These are phyloP conservation scores for Cicer cuneatum DNA, from an alignment of 306 rosid genomes.

Conservation along the genomic window DNA sequence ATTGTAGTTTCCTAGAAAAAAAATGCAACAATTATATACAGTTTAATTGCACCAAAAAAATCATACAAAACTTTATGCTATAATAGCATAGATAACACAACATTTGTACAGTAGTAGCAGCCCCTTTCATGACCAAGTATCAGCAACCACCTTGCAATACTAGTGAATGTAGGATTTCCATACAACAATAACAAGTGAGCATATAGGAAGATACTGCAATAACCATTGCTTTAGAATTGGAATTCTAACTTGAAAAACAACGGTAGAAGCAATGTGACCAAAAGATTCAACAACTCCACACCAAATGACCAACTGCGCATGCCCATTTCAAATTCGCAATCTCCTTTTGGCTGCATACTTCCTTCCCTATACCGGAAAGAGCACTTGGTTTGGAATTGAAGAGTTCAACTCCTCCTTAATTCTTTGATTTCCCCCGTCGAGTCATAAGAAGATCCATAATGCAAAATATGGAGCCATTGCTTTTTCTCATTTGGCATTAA, in stretches of 20 bases:
- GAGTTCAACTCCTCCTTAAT: slow-evolving; percentile 17
- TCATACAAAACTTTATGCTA: not conserved
- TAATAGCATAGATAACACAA: slow-evolving; percentile 26
- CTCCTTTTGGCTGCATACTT: slow-evolving; percentile 31
- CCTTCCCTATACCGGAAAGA: slow-evolving; percentile 1
- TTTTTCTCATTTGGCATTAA: slow-evolving; percentile 30
- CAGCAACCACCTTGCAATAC: slow-evolving; percentile 18
- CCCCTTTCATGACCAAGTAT: slow-evolving; percentile 8
- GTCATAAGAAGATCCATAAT: slow-evolving; percentile 19
- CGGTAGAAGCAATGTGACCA: slow-evolving; percentile 27
- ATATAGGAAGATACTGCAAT: slow-evolving; percentile 32
- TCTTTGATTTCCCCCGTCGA: slow-evolving; percentile 17
- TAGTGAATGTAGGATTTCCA: slow-evolving; percentile 12
- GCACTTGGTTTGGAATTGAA: slow-evolving; percentile 29
- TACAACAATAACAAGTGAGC: slow-evolving; percentile 22
- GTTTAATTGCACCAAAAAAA: not conserved
- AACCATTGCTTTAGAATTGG: slow-evolving; percentile 26
- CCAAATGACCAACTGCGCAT: slow-evolving; percentile 17
- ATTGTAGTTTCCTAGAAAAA: not conserved
- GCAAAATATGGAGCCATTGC: slow-evolving; percentile 31
- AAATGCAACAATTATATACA: not conserved
- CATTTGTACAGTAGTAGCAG: not conserved
- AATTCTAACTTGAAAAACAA: slow-evolving; percentile 13
- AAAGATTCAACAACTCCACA: slow-evolving; percentile 11
- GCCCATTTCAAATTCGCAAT: slow-evolving; percentile 31